phyloP scores from a whole-genome alignment of 116 monocot genomes.

The Phalaenopsis hybrid region DNA sequence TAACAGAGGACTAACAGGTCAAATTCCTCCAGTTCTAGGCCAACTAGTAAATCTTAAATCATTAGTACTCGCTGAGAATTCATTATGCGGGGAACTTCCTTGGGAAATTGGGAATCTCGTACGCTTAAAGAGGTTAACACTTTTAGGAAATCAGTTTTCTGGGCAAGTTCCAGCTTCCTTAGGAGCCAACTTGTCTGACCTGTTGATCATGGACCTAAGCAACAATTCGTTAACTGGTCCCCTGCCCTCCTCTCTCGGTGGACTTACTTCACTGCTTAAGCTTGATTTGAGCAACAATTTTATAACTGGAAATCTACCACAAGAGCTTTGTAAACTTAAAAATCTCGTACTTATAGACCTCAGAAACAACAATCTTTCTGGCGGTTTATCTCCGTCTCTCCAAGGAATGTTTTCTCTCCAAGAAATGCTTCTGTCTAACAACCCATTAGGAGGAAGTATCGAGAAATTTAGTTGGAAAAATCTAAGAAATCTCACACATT shows the following conservation, averaged over 20 bases:
- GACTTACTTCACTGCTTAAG: slow-evolving; percentile 19
- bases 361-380: slow-evolving; percentile 16
- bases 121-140: slow-evolving; percentile 13
- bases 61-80: slow-evolving; percentile 19
- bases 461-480: slow-evolving; percentile 14
- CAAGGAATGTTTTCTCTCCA: slow-evolving; percentile 16
- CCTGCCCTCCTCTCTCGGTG: slow-evolving; percentile 14
- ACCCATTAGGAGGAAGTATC: slow-evolving; percentile 17
- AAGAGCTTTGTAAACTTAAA: slow-evolving; percentile 16
- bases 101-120: slow-evolving; percentile 18
- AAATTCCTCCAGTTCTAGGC: slow-evolving; percentile 11
- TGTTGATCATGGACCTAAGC: slow-evolving; percentile 29
- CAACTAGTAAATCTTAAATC: slow-evolving; percentile 14
- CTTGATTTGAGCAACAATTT: slow-evolving; percentile 24
- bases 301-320: slow-evolving; percentile 14
- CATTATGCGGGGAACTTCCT: slow-evolving; percentile 13
- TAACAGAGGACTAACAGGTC: slow-evolving; percentile 13
- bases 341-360: slow-evolving; percentile 20
- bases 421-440: slow-evolving; percentile 23
- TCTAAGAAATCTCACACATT: slow-evolving; percentile 12
- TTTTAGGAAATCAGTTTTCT: slow-evolving; percentile 13
- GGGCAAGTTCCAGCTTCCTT: slow-evolving; percentile 17
- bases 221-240: slow-evolving; percentile 17
- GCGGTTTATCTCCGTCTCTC: slow-evolving; percentile 9
- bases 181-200: slow-evolving; percentile 10